Evolutionary conservation across 2,329 filamentous ascomycete species (phyloP).

Genomic region (Exophiala lecanii-corni): DNA sequence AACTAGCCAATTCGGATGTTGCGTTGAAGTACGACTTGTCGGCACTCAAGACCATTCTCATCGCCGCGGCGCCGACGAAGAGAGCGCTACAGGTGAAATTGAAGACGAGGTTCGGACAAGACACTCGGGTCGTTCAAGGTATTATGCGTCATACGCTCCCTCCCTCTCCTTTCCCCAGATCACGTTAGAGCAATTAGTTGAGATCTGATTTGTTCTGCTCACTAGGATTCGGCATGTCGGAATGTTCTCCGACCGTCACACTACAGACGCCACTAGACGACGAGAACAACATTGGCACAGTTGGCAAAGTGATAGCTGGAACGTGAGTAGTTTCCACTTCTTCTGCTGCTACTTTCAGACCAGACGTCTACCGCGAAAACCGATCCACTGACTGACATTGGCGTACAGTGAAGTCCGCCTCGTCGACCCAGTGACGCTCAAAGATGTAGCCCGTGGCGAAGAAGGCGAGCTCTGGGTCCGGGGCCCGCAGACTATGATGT

Average conservation of each 20-base stretch:
- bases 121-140: constrained; percentile 36
- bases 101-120: constrained; percentile 44
- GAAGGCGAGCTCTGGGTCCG: constrained; percentile 61
- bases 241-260: constrained; percentile 39
- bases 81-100: constrained; percentile 50
- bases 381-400: too few relatives aligned
- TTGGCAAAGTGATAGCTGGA: constrained; percentile 25
- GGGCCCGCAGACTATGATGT: constrained; percentile 65
- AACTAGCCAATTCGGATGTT: constrained; percentile 51
- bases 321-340: constrained; percentile 7
- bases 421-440: constrained; percentile 12
- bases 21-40: constrained; percentile 53
- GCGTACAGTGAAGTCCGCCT: constrained; percentile 11
- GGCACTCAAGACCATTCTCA: constrained; percentile 43
- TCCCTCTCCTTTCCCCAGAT: constrained; percentile 44
- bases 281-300: constrained; percentile 43
- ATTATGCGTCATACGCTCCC: constrained; percentile 51
- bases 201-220: background rate
- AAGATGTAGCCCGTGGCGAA: constrained; percentile 13
- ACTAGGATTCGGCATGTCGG: constrained; percentile 27
- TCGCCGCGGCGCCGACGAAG: constrained; percentile 55
- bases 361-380: too few relatives aligned
- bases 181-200: too few relatives aligned
- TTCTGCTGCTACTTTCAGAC: too few relatives aligned
- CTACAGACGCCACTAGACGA: constrained; percentile 38